Evolutionary conservation across 108 stramenopile species (phyloP).

Genomic region (Cyclotella distinguenda): DNA sequence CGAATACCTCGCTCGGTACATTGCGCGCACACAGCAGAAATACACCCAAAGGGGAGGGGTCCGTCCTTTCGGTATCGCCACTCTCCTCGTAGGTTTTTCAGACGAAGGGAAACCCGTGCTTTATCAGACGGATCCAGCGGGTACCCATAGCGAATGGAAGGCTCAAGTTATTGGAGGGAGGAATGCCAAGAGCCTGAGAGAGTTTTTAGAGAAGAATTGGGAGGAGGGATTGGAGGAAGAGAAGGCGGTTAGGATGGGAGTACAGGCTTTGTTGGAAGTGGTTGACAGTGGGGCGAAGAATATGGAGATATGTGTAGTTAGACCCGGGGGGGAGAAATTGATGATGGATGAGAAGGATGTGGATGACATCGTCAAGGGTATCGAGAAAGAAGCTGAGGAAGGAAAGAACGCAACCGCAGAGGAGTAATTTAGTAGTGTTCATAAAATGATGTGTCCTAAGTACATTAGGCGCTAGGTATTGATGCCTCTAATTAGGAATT

Average conservation of each 20-base stretch:
- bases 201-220: slow-evolving; percentile 98
- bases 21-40: slow-evolving; percentile 96
- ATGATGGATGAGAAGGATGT: slow-evolving; percentile 80
- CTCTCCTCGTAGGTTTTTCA: slow-evolving; percentile 84
- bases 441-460: no score
- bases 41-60: slow-evolving; percentile 99
- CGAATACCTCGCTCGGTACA: slow-evolving; percentile 96
- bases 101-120: slow-evolving; percentile 78
- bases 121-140: slow-evolving; percentile 98
- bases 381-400: slow-evolving; percentile 84
- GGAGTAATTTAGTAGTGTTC: neutral
- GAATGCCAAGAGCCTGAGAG: slow-evolving; percentile 93
- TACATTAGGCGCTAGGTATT: no score
- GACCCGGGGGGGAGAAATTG: slow-evolving; percentile 61
- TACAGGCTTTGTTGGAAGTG: slow-evolving; percentile 97
- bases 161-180: slow-evolving; percentile 97
- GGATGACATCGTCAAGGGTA: slow-evolving; percentile 82
- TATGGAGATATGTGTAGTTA: slow-evolving; percentile 93
- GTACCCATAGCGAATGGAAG: slow-evolving; percentile 98
- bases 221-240: slow-evolving; percentile 84
- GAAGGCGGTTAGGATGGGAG: slow-evolving; percentile 85
- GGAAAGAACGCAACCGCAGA: slow-evolving; percentile 36
- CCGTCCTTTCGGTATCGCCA: slow-evolving; percentile 98
- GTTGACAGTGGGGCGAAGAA: slow-evolving; percentile 98
- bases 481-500: no score